Evolutionary conservation across 805 yeast genomes (phyloP).

Genomic region (Starmerella vitae): DNA sequence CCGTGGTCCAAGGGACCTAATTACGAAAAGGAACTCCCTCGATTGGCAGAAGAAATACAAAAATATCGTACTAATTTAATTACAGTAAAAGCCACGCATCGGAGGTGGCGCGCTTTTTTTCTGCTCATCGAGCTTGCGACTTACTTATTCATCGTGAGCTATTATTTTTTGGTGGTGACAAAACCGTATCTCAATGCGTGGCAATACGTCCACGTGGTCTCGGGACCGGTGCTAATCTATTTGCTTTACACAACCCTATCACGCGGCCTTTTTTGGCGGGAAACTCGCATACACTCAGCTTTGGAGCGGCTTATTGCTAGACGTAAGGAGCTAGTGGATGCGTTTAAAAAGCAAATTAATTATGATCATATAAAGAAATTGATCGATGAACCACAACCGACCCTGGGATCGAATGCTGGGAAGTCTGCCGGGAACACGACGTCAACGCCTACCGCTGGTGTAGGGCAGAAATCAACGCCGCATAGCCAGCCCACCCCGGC

Average conservation of each 20-base stretch:
- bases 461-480: neutral
- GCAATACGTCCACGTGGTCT: neutral
- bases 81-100: conserved; percentile 16
- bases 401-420: conserved; percentile 15
- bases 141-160: conserved; percentile 16
- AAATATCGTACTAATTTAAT: conserved; percentile 4
- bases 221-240: neutral
- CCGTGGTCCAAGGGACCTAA: conserved; percentile 11
- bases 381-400: conserved; percentile 51
- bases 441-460: neutral
- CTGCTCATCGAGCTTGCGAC: conserved; percentile 25
- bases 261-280: conserved; percentile 17
- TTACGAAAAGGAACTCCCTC: conserved; percentile 28
- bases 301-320: conserved; percentile 31
- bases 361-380: conserved; percentile 65
- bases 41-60: conserved; percentile 23
- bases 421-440: neutral
- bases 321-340: conserved; percentile 47
- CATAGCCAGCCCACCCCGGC: no score
- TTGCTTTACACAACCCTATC: neutral
- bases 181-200: neutral
- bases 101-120: conserved; percentile 25
- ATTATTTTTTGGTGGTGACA: conserved; percentile 7
- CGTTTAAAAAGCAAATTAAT: conserved; percentile 57
- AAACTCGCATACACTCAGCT: conserved; percentile 18